Conservation (phyloP, 345 rosid genomes). For the Erysimum cheiranthoides region DNA sequence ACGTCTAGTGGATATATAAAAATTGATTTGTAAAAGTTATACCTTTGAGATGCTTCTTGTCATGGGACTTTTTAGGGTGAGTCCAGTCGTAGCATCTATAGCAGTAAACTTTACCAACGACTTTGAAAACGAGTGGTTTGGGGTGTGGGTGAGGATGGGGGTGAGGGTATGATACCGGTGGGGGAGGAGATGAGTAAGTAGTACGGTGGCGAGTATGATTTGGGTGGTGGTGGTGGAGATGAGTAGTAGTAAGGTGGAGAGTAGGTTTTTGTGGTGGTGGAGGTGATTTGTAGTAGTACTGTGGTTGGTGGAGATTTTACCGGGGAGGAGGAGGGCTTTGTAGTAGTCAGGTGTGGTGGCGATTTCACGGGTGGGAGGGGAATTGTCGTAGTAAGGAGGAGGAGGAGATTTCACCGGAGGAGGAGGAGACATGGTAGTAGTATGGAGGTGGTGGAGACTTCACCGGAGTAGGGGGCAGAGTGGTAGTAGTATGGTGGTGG, state of each 20-base stretch:
- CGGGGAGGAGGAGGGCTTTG: conserved; percentile 48
- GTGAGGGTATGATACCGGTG: conserved; percentile 50
- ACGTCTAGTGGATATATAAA: neutral
- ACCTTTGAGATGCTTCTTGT: conserved; percentile 80
- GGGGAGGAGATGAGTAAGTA: conserved; percentile 49
- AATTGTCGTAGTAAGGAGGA: conserved; percentile 42
- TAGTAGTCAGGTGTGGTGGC: conserved; percentile 46
- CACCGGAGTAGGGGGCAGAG: conserved; percentile 54
- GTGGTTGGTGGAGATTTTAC: conserved; percentile 42
- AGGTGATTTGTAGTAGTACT: conserved; percentile 45
- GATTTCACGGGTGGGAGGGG: conserved; percentile 47
- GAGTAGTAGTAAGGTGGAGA: conserved; percentile 47
- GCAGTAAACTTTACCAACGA: conserved; percentile 44
- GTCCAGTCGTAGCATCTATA: conserved; percentile 44
- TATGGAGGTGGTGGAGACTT: conserved; percentile 44
- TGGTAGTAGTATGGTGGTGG: conserved; percentile 47
- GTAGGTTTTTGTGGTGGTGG: conserved; percentile 40
- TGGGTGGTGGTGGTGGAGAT: conserved; percentile 52
- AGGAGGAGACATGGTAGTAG: conserved; percentile 44
- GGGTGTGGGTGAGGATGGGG: conserved; percentile 40
- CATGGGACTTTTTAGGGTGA: conserved; percentile 50
- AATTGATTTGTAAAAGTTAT: conserved; percentile 20
- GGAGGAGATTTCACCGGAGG: conserved; percentile 38
- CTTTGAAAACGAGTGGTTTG: conserved; percentile 44
- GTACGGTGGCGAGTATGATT: conserved; percentile 47